Evolutionary conservation across 1,284 basidiomycete genomes (phyloP), one percentile per base, ranked within the genome.

Genomic region (Malassezia sp.): DNA sequence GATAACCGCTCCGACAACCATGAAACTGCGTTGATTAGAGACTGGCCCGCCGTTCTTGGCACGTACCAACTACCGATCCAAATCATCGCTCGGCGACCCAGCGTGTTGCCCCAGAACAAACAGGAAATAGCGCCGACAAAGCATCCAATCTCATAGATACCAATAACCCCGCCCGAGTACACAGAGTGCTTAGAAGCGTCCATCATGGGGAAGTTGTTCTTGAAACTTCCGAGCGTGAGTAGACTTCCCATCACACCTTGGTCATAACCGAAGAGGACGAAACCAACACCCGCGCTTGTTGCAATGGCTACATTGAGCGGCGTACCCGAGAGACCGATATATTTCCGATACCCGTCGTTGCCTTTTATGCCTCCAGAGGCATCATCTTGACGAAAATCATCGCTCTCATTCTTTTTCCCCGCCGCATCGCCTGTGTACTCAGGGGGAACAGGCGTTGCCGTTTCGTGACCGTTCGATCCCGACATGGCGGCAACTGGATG

Each of bases 211-310:
- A 67, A 68, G 9, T 43, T 45, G 7, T 20, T n/a, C 20, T 28
- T 37, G 56, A 65, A 68, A 8, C 58, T 52, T 0, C 54, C 56
- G 11, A 68, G 54, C 7, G 61, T 65, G 34, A 66, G 56, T 20
- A 68, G 53, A 48, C 60, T 60, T 12, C 63, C 63, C 36, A 67
- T 58, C 17, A 68, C 65, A 58, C 65, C 65, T 44, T 68, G 63
- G 41, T 68, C 63, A 39, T 63, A 66, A 39, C 63, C 63, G 44
- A 67, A 67, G 12, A 67, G 45, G 11, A 67, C 39, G 52, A 67
- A 67, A 52, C 65, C 65, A 14, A 62, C 59, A 21, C 63, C 62
- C 15, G 63, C 61, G 21, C 61, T 49, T 14, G 67, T 57, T 3
- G 61, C 65, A 31, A 68, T 62, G 32, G 61, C 43, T 35, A 58